Base-by-base conservation (phyloP, 176 grass and related monocot genomes). In the Oryza glaberrima region DNA sequence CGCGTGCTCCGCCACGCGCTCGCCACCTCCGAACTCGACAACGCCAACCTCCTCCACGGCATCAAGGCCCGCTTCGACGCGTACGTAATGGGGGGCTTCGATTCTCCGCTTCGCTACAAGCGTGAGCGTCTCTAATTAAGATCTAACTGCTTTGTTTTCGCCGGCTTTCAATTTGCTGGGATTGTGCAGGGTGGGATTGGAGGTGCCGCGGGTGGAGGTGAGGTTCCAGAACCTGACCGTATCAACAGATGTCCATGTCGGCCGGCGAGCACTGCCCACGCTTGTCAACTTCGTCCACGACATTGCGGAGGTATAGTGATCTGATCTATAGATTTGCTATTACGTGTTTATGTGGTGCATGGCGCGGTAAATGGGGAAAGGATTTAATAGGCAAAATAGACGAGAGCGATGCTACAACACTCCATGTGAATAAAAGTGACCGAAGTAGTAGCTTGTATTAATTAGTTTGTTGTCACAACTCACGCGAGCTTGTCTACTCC, bases 171-270 rank as follows among this genome's bases (percentile, higher is more conserved):
- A 41, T 41, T 41, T 69, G 67, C 20, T 19, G 67, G 69, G 38
- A 15, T 25, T 12, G 7, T 86, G n/a, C 52, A 94, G 87, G 7
- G 90, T 86, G 12, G 87, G 90, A 11, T 52, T 92, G 65, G 68
- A 88, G 56, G 84, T 92, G 45, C 93, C 90, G 16, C 84, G 91
- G 54, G 93, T 94, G 40, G 90, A 94, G 77, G 82, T 94, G 28
- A 88, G 69, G 30, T 94, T 94, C 17, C 51, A 85, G 64, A 36
- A 83, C 47, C 80, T 92, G 68, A 92, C 56, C 10, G 80, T 94
- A 15, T 90, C 85, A 16, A 82, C 90, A 30, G 77, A 94, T 28
- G 85, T 94, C 34, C 74, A 88, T 65, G 61, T 85, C 6, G 93
- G 93, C 70, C 4, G 45, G 20, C 82, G 93, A 68, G 93, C 87